These are phyloP conservation scores for Solidago caesia DNA, from an alignment of 129 eudicot genomes.

Conservation along the genomic window DNA sequence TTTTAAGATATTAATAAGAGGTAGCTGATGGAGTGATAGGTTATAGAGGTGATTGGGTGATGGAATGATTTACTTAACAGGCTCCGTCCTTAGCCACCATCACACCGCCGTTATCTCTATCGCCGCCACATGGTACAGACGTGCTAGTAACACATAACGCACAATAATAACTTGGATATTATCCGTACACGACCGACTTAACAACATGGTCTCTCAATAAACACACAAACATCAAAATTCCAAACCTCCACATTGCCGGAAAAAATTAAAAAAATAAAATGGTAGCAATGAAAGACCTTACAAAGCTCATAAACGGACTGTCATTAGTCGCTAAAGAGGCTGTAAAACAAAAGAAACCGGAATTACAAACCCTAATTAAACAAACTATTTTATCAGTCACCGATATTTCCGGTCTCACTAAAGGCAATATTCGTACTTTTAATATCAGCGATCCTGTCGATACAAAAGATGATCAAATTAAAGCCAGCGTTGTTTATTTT, in stretches of 20 bases:
- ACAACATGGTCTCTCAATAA: background rate
- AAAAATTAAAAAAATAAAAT: conserved; percentile 9
- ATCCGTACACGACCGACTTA: conserved; percentile 21
- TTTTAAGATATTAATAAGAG: too few species aligned
- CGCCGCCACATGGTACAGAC: too few species aligned
- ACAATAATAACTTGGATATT: background rate
- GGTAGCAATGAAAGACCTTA: conserved; percentile 49
- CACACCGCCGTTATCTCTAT: too few species aligned
- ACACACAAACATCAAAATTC: background rate
- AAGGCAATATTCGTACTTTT: conserved; percentile 46
- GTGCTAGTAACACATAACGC: background rate
- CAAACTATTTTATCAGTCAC: conserved; percentile 57
- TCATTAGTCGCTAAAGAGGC: conserved; percentile 66
- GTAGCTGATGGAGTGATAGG: too few species aligned
- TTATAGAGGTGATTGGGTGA: too few species aligned
- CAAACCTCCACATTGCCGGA: background rate
- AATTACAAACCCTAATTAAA: conserved; percentile 47
- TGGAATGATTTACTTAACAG: too few species aligned
- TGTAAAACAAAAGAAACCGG: conserved; percentile 23
- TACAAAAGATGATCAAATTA: conserved; percentile 1
- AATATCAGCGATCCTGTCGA: conserved; percentile 12
- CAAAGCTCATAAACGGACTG: conserved; percentile 54
- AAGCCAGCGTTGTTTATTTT: conserved; percentile 44
- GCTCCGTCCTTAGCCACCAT: too few species aligned
- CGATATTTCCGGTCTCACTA: conserved; percentile 70